Evolutionary conservation across 2,329 filamentous ascomycete genomes (phyloP), one percentile per base, ranked within the genome.

Genomic region (Trichophaea hybrida): DNA sequence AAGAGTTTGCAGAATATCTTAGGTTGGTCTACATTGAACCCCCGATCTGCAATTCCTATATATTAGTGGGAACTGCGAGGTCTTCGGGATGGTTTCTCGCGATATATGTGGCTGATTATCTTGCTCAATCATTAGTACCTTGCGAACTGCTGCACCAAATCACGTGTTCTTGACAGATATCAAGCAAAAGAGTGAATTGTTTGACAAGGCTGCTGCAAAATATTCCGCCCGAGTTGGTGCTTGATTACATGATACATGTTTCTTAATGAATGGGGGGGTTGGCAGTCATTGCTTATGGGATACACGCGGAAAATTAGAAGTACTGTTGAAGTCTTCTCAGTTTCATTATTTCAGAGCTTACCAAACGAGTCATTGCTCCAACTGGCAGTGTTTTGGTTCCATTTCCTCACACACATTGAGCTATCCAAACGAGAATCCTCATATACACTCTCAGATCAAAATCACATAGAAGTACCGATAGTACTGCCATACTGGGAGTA

Each of bases 171-270:
- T 96, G 59, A 71, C 73, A 44, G 90, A 95, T 68, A 74, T 94
- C 67, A 78, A 82, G 69, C 87, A 88, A 74, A 97, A 95, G 83
- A 88, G 82, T 72, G 80, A 78, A n/a, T 74, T 89, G 60, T 97
- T 97, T 70, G 88, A 94, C 72, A 83, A 83, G 68, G 90, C 90
- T 10, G 87, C 86, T 17, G 77, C 81, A 32, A 97, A 94, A 75
- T 97, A 93, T 73, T 84, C 81, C 66, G 80, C 90, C 37, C 95
- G 91, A 76, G 88, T 88, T 63, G 78, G 83, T 62, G 77, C 79
- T 62, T 80, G 17, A 49, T n/a, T 8, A 49, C 24, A 15, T 43
- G 10, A 24, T 24, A 24, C 24, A 24, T 24, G 24, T 24, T 24
- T 24, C 24, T 24, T 24, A 24, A 24, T 24, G 24, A 24, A 24